Evolutionary conservation across 2,329 filamentous ascomycete genomes (phyloP).

Genomic region (Sarocladiaceae sp.): DNA sequence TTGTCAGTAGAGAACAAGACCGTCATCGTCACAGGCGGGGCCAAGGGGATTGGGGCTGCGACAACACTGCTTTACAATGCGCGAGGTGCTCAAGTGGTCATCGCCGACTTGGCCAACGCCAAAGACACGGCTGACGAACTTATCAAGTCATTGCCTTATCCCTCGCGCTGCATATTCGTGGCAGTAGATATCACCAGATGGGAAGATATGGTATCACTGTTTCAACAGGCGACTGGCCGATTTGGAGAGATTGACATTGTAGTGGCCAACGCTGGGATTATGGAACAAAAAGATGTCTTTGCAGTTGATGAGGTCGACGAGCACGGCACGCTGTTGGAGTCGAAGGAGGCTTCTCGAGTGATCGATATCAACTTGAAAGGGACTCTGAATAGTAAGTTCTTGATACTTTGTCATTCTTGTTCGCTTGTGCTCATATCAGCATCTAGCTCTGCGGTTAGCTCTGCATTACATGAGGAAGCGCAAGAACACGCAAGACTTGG

Average conservation of each 20-base stretch:
- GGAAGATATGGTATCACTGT: constrained; percentile 10
- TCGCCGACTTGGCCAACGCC: background rate
- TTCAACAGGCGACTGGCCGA: background rate
- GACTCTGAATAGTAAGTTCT: constrained; percentile 14
- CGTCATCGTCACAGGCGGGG: constrained; percentile 13
- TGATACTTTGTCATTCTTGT: background rate
- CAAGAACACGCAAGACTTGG: constrained; percentile 8
- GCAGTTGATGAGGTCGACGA: background rate
- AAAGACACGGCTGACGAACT: background rate
- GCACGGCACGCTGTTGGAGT: constrained; percentile 4
- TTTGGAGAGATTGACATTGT: background rate
- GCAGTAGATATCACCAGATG: constrained; percentile 10
- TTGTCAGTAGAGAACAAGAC: constrained; percentile 13
- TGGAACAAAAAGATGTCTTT: background rate
- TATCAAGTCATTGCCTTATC: constrained; percentile 10
- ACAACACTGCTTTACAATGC: constrained; percentile 6
- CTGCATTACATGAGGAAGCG: constrained; percentile 11
- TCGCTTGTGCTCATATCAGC: background rate
- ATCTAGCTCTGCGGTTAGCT: background rate
- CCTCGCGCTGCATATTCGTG: constrained; percentile 6
- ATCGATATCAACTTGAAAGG: constrained; percentile 17
- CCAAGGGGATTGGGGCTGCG: constrained; percentile 12
- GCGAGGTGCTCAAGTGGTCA: constrained; percentile 8
- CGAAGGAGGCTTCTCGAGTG: constrained; percentile 7
- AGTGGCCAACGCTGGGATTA: background rate